Evolutionary conservation across 129 eudicot species (phyloP), one percentile per base, ranked within the genome.

Genomic region (Flaveria linearis): DNA sequence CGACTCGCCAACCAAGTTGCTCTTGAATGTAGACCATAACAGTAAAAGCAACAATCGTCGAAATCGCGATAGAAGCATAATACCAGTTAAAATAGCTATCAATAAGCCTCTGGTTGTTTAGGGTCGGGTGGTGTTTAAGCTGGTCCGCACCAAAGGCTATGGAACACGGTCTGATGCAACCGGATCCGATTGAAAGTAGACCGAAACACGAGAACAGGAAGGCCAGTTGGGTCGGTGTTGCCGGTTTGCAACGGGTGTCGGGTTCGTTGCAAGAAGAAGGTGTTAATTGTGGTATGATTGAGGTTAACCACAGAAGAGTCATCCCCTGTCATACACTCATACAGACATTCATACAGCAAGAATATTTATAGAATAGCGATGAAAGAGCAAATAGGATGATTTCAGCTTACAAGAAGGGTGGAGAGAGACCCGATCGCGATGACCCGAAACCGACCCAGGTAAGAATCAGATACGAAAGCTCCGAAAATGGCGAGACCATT

Each of bases 141-240:
- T 89, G 96, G 78, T 89, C 89, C 3, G 88, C 88, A 36, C 90
- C 96, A 28, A 87, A 89, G 42, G 96, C 91, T 42, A 87, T 68
- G n/a, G 89, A 81, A 74, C 86, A 89, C 17, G 96, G 87, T 68
- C 89, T 72, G 72, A 89, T 75, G 16, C 88, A 80, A 43, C 92
- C 96, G 12, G 85, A 86, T n/a, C 96, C 96, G 42, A 89, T 76
- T 0, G 89, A 81, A 33, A 89, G 81, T 15, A 89, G 79, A 66
- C 72, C 86, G 62, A 89, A 81, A 2, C 84, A 81, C 14, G 76
- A 13, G 66, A 56, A 81, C 18, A 89, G 78, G 36, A 87, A 57
- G 22, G 75, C 71, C 22, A 78, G 73, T 61, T 89, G 96, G 39
- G 60, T 15, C 28, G 77, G 45, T 9, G 82, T 72, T 41, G 96